Base-by-base conservation (phyloP, 352 stramenopile species). In the Plasmopara muralis region DNA sequence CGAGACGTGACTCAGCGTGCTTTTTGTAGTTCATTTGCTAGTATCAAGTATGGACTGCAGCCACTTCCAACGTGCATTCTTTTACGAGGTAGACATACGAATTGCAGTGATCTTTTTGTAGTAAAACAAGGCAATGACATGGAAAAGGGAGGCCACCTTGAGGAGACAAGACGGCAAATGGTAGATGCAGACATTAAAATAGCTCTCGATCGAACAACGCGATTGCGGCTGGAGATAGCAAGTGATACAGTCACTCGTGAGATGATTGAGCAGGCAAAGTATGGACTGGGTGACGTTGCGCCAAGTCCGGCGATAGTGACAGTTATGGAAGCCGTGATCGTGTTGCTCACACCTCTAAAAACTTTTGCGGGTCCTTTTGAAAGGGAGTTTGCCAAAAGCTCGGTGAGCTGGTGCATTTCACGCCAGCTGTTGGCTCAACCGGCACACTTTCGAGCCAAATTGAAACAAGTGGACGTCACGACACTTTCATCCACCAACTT, bases 321-420 rank as follows among this genome's bases (percentile, higher is more conserved):
- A 9, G 75, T 89, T 9, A 84, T 93, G 72, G 83, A 95, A 47
- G 74, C 83, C 7, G 64, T 86, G 7, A 78, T 95, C 30, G 69
- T 93, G 14, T 44, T 93, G 5, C 60, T 95, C 10, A 93, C 83
- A 9, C 85, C 85, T 9, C 60, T 44, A 0, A 85, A 86, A 31
- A 46, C 50, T n/a, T 95, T 87, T 47, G 66, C 74, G 9, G 71
- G 69, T 2, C 81, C 83, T 7, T 71, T 72, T 9, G 43, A 60
- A 1, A 43, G 47, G 28, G 50, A 65, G 0, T 47, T 57, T 15
- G 61, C 42, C 1, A 72, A 69, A 10, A 85, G 64, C 38, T 67
- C 66, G 6, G 74, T 92, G 37, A 92, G 77, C 34, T 95, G 85
- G 83, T 66, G 66, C 9, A 58, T 93, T 2, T 77, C 72, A 12